Evolutionary conservation across 75 land plant species (phyloP).

Genomic region (Gnetum montanum): DNA sequence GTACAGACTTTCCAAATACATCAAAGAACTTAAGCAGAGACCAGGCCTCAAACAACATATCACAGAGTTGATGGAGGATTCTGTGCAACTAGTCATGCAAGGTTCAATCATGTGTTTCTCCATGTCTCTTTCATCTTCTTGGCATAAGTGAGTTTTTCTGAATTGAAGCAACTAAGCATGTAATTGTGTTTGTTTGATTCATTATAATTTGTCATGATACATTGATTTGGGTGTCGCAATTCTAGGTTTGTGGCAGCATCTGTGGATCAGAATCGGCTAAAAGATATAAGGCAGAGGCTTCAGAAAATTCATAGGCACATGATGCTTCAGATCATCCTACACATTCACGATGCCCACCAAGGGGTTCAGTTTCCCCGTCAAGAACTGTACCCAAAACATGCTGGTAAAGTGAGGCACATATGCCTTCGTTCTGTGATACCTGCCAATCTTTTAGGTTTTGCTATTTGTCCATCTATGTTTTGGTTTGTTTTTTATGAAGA

Average conservation of each 20-base stretch:
- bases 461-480: too few species aligned
- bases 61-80: not conserved
- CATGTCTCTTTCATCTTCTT: not conserved
- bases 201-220: not conserved
- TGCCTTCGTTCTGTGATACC: too few species aligned
- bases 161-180: not conserved
- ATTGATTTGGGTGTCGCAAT: not conserved
- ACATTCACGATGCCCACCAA: not conserved
- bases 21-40: not conserved
- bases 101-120: not conserved
- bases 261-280: not conserved
- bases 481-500: too few species aligned
- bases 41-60: not conserved
- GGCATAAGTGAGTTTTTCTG: not conserved
- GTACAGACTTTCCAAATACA: not conserved
- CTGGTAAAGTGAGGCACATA: too few species aligned
- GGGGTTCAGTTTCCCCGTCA: not conserved
- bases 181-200: not conserved
- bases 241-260: not conserved
- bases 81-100: not conserved
- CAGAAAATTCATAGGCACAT: not conserved
- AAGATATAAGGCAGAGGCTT: not conserved
- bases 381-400: not conserved
- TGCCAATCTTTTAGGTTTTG: too few species aligned
- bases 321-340: not conserved